Base-by-base conservation (phyloP, 1,139 yeast species). In the Pichia sp. region DNA sequence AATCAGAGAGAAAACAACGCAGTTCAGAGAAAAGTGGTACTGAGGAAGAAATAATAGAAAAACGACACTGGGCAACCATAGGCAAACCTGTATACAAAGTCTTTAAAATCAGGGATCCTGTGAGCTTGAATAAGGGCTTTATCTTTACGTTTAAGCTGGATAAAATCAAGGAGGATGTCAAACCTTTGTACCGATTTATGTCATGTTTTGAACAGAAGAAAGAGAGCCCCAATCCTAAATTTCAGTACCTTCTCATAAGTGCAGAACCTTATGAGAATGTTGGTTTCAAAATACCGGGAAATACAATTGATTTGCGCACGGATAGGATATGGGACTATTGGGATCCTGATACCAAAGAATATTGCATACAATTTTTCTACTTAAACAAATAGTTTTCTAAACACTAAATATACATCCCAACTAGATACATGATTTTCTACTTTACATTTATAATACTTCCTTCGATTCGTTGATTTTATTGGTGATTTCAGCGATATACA, bases 221-320 rank as follows among this genome's bases (percentile, higher is more conserved):
- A 1, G 85, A 75, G 34, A 66, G 72, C 3, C 72, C 72, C 7
- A 75, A 77, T 58, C 73, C 77, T 52, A 63, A 70, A 54, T 70
- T 70, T 68, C 95, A 87, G 67, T 89, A 85, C 64, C 65, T 90
- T 59, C 80, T 89, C n/a, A 70, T 89, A 0, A 81, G 88, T 30
- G 95, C 88, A 0, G 96, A 88, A 65, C 96, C 96, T 1, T 90
- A 88, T 67, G 93, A 88, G 56, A 87, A 85, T 53, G 75, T 87
- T 15, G 86, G 84, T 2, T 75, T 90, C 59, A 83, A 87, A 54
- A 74, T 90, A 6, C 93, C 93, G 2, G 77, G 81, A 29, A 74
- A 71, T 32, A 77, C 78, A 36, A 79, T 84, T 23, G 87, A 82
- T 61, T 73, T 75, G 59, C 72, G 76, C 1, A 69, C 73, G 6